These are phyloP conservation scores for Fusarium neocosmosporiellum DNA, from an alignment of 2,329 filamentous ascomycete species.

Conservation along the genomic window DNA sequence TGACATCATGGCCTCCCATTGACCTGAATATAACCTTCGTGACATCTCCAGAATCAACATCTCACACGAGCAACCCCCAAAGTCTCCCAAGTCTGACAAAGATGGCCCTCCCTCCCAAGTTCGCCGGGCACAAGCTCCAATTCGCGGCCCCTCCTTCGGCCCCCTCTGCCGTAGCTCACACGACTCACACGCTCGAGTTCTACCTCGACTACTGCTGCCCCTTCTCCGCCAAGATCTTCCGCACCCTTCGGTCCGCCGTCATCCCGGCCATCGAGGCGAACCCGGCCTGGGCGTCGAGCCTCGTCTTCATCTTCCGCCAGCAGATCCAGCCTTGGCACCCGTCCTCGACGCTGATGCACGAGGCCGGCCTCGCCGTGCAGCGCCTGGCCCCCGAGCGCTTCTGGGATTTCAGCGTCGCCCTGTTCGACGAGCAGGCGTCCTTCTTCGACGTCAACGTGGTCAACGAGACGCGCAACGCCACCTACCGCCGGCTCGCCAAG, in stretches of 20 bases:
- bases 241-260: slow-evolving; percentile 76
- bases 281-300: slow-evolving; percentile 63
- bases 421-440: slow-evolving; percentile 74
- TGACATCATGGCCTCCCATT: slow-evolving; percentile 25
- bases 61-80: not conserved
- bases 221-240: slow-evolving; percentile 76
- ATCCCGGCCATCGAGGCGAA: slow-evolving; percentile 72
- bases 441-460: slow-evolving; percentile 91
- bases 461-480: slow-evolving; percentile 84
- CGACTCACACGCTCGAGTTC: slow-evolving; percentile 70
- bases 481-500: slow-evolving; percentile 81
- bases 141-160: slow-evolving; percentile 54
- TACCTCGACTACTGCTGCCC: slow-evolving; percentile 94
- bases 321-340: slow-evolving; percentile 97
- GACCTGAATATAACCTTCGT: slow-evolving; percentile 12
- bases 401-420: slow-evolving; percentile 79
- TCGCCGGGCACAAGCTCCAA: slow-evolving; percentile 76
- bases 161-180: slow-evolving; percentile 52
- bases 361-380: slow-evolving; percentile 86
- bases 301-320: slow-evolving; percentile 87
- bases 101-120: slow-evolving; percentile 84
- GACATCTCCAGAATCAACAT: not conserved
- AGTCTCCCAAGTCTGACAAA: slow-evolving; percentile 14
- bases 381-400: slow-evolving; percentile 77
- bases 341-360: slow-evolving; percentile 81